phyloP scores from a whole-genome alignment of 2,329 filamentous ascomycete genomes.

The Ophiostoma australiae region DNA sequence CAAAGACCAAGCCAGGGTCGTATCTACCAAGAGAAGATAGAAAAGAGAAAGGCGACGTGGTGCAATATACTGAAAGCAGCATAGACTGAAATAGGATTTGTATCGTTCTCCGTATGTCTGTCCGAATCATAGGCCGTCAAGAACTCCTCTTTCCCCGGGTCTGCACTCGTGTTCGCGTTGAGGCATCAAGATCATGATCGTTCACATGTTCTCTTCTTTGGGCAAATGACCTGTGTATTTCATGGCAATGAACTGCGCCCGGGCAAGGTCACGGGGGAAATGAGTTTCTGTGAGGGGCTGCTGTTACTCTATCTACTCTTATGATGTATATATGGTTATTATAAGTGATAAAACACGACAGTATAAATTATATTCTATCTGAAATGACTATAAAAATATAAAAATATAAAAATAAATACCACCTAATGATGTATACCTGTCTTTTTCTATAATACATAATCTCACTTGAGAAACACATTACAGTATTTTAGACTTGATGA shows the following conservation, averaged over 20 bases:
- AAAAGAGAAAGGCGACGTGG: neutral
- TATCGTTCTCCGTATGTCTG: neutral
- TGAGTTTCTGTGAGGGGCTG: neutral
- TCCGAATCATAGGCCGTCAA: neutral
- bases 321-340: neutral
- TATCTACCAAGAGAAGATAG: neutral
- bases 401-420: neutral
- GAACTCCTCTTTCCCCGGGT: neutral
- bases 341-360: too few relatives aligned
- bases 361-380: too few relatives aligned
- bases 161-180: neutral
- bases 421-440: too few relatives aligned
- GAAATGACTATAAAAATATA: neutral
- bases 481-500: too few relatives aligned
- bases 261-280: neutral
- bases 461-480: too few relatives aligned
- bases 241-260: neutral
- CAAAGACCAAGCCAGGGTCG: neutral
- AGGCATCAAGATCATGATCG: slow-evolving; percentile 1
- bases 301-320: neutral
- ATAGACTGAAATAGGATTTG: neutral
- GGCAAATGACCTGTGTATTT: neutral
- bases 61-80: neutral
- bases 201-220: neutral
- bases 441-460: too few relatives aligned